Conservation (phyloP, 2,329 filamentous ascomycete genomes). For the Fusarium haematococcum region DNA sequence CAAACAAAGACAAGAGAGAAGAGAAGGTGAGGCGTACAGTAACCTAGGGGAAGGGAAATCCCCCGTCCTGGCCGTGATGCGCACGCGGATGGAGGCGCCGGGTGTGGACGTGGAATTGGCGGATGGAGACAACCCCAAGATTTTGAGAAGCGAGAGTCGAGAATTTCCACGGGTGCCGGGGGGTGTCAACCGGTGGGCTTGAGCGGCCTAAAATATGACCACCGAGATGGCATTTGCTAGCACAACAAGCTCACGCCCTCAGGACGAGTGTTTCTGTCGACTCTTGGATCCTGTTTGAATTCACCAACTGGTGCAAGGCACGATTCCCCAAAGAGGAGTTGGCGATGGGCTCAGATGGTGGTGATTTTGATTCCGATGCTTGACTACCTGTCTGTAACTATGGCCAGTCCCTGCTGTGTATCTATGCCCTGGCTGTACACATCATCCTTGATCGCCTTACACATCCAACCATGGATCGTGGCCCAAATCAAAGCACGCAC, state of each 20-base stretch:
- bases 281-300: slow-evolving; percentile 11
- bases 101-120: slow-evolving; percentile 4
- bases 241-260: slow-evolving; percentile 17
- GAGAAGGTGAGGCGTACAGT: slow-evolving; percentile 15
- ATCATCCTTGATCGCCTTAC: not conserved
- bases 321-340: slow-evolving; percentile 39
- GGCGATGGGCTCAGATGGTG: slow-evolving; percentile 33
- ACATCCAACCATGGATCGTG: slow-evolving; percentile 6
- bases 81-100: slow-evolving; percentile 17
- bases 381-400: not conserved
- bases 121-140: slow-evolving; percentile 16
- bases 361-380: not conserved
- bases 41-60: slow-evolving; percentile 19
- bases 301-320: slow-evolving; percentile 26
- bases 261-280: not conserved
- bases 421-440: not conserved
- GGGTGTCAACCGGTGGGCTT: slow-evolving; percentile 11
- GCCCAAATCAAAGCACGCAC: slow-evolving; percentile 25
- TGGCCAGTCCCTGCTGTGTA: not conserved
- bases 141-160: slow-evolving; percentile 24
- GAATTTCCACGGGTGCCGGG: slow-evolving; percentile 22
- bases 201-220: slow-evolving; percentile 24
- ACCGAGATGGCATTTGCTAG: slow-evolving; percentile 12
- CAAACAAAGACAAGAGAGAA: slow-evolving; percentile 4
- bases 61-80: slow-evolving; percentile 23